A percentile compares a stretch with the other conserved stretches of the same genome.
Conservation (phyloP, 2,329 filamentous ascomycete species). For the Endoconidiophora laricicola region DNA sequence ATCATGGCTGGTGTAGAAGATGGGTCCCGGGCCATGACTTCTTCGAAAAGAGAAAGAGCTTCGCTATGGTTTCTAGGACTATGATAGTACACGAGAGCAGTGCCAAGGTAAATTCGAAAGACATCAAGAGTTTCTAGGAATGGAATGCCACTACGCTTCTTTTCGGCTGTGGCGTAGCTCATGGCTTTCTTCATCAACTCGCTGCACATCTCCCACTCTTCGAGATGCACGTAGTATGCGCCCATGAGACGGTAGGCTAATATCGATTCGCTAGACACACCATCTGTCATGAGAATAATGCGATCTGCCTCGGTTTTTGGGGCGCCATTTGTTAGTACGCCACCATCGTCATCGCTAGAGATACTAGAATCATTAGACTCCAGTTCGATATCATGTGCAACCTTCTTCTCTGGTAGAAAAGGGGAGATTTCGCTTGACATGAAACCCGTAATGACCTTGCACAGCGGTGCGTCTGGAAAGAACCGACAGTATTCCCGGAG, state of each 20-base stretch:
- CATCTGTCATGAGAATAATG: conserved; percentile 63
- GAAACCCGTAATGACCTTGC: conserved; percentile 67
- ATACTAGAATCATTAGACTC: conserved; percentile 29
- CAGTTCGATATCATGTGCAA: conserved; percentile 8
- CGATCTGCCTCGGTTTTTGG: conserved; percentile 61
- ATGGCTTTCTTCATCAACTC: conserved; percentile 65
- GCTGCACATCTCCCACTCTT: conserved; percentile 69
- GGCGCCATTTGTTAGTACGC: conserved; percentile 34
- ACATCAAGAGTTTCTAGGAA: conserved; percentile 58
- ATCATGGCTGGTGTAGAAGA: conserved; percentile 69
- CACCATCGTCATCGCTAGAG: conserved; percentile 40
- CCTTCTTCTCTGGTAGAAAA: conserved; percentile 36
- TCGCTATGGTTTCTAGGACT: conserved; percentile 79
- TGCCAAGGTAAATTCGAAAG: conserved; percentile 62
- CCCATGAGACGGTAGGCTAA: conserved; percentile 71
- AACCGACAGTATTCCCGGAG: conserved; percentile 65
- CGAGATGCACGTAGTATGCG: conserved; percentile 67
- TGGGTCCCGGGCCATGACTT: conserved; percentile 58
- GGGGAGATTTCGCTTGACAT: conserved; percentile 71
- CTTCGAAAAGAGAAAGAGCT: conserved; percentile 71
- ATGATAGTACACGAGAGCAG: conserved; percentile 80
- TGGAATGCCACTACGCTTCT: conserved; percentile 47
- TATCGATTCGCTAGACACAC: conserved; percentile 52
- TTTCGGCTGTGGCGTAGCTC: conserved; percentile 40
- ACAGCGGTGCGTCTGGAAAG: conserved; percentile 71